Conservation (phyloP, 2,329 filamentous ascomycete species). For the Neocatenulostroma microsporum region DNA sequence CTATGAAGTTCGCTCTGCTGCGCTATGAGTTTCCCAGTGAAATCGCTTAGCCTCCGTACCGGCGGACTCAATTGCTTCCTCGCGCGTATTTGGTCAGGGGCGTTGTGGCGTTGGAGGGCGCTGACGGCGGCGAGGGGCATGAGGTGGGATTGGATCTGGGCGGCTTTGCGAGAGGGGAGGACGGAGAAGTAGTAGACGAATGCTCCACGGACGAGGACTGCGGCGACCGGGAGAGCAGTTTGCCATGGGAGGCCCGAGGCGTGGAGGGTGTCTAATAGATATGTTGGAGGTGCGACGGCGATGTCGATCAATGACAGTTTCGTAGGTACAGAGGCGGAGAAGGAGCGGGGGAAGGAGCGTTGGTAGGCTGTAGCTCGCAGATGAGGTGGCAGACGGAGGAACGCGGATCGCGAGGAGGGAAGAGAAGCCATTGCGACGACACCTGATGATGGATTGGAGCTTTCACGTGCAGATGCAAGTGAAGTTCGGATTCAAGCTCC, state of each 20-base stretch:
- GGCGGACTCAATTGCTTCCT: no score
- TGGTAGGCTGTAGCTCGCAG: constrained; percentile 14
- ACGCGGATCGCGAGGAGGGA: neutral
- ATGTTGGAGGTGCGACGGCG: constrained; percentile 10
- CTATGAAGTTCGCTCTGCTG: no score
- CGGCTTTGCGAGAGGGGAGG: constrained; percentile 14
- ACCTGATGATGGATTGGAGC: neutral
- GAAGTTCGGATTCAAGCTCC: neutral
- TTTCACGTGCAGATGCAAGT: neutral
- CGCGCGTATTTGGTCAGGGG: no score
- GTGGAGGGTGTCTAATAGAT: constrained; percentile 23
- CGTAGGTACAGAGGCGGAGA: constrained; percentile 18
- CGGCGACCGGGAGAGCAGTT: constrained; percentile 22
- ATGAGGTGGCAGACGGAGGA: constrained; percentile 18
- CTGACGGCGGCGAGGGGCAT: constrained; percentile 11
- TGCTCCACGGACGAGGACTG: constrained; percentile 22
- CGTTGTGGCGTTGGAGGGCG: neutral
- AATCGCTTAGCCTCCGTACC: no score
- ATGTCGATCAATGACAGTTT: constrained; percentile 8
- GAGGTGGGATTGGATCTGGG: constrained; percentile 15
- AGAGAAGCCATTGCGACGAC: constrained; percentile 4
- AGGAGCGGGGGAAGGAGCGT: constrained; percentile 14
- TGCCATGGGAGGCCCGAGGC: constrained; percentile 25
- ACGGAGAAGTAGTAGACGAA: constrained; percentile 20
- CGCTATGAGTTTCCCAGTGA: no score